These are phyloP conservation scores for Ilyonectria sp. DNA, from an alignment of 2,329 filamentous ascomycete species.

Conservation along the genomic window DNA sequence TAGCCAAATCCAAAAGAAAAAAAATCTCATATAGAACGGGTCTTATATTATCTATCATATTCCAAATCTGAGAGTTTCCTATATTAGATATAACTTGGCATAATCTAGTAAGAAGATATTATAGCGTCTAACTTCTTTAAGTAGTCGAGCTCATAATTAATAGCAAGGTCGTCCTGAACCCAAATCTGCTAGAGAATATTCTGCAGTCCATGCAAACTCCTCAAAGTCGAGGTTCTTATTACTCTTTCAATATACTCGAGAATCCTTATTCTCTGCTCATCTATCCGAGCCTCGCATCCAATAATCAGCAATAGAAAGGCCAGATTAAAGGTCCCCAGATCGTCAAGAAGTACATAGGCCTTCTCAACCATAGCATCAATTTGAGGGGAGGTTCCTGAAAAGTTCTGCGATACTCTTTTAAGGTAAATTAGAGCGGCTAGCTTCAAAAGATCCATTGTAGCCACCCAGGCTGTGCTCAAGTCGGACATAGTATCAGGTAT, in stretches of 20 bases:
- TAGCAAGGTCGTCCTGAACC: no score
- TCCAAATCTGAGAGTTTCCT: no score
- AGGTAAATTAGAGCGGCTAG: slow-evolving; percentile 14
- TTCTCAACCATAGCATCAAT: slow-evolving; percentile 13
- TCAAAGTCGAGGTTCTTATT: no score
- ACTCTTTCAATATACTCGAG: slow-evolving; percentile 12
- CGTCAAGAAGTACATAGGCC: slow-evolving; percentile 13
- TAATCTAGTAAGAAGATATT: no score
- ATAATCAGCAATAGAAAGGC: slow-evolving; percentile 13
- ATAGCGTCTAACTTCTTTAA: no score
- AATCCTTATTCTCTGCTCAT: slow-evolving; percentile 13
- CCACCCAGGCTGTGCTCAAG: slow-evolving; percentile 13
- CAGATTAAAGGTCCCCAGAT: slow-evolving; percentile 13
- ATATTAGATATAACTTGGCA: no score
- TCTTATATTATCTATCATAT: no score
- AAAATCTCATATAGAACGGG: no score
- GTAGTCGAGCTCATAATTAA: no score
- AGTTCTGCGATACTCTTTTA: slow-evolving; percentile 10
- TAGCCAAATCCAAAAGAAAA: no score
- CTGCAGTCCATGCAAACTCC: no score
- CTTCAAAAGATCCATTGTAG: slow-evolving; percentile 15
- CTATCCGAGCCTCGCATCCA: slow-evolving; percentile 10
- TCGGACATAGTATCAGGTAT: slow-evolving; percentile 10
- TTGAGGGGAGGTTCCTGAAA: slow-evolving; percentile 14
- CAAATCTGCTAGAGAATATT: no score